phyloP scores from a whole-genome alignment of 352 stramenopile species.

The Phytophthora hybrid region DNA sequence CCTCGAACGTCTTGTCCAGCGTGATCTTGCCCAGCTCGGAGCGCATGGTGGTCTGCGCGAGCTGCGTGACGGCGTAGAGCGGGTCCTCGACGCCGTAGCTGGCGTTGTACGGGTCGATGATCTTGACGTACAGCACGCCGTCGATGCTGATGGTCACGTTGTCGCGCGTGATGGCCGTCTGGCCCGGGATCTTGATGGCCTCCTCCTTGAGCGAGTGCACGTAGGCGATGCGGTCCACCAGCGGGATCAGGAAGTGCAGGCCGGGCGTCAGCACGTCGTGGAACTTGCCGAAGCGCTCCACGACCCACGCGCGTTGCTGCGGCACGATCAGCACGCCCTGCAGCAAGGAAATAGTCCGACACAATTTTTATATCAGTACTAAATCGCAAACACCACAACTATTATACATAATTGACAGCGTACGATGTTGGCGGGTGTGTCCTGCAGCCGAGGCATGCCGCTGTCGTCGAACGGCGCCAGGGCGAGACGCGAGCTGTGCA shows the following conservation, averaged over 20 bases:
- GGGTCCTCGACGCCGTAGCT: slow-evolving; percentile 91
- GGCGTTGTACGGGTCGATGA: slow-evolving; percentile 90
- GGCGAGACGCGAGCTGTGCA: slow-evolving; percentile 46
- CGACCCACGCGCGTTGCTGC: slow-evolving; percentile 90
- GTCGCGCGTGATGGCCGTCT: slow-evolving; percentile 92
- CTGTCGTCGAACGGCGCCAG: slow-evolving; percentile 53
- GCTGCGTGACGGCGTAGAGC: slow-evolving; percentile 91
- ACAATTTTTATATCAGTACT: not conserved
- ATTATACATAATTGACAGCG: not conserved
- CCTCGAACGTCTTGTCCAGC: slow-evolving; percentile 94
- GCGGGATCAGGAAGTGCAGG: slow-evolving; percentile 91
- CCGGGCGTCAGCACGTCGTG: slow-evolving; percentile 86
- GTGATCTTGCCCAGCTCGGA: slow-evolving; percentile 94
- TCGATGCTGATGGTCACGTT: slow-evolving; percentile 94
- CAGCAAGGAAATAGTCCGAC: slow-evolving; percentile 1
- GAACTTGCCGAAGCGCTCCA: slow-evolving; percentile 94
- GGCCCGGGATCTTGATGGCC: slow-evolving; percentile 91
- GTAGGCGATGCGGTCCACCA: slow-evolving; percentile 92
- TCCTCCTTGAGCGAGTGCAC: slow-evolving; percentile 94
- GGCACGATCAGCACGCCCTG: slow-evolving; percentile 89
- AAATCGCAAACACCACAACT: no score
- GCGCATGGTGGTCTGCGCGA: slow-evolving; percentile 93
- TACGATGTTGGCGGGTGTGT: slow-evolving; percentile 66
- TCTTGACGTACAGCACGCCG: slow-evolving; percentile 93
- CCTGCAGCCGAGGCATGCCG: slow-evolving; percentile 53